Percentiles rank a stretch among this genome's conserved stretches.
Evolutionary conservation across 345 rosid species (phyloP).

Genomic region (Limnanthes douglasii): DNA sequence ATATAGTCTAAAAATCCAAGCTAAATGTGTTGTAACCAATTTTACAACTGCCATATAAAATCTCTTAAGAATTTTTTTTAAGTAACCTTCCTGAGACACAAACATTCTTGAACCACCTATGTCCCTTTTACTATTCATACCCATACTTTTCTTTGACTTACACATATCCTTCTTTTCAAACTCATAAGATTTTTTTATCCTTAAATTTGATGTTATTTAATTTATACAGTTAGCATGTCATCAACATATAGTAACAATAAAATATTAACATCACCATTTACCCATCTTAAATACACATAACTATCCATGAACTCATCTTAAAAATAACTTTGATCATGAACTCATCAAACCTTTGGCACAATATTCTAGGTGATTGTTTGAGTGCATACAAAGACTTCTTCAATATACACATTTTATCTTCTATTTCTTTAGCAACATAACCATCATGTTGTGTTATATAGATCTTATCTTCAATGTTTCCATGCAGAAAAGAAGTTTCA

Average conservation of each 20-base stretch:
- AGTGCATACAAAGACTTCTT: not conserved
- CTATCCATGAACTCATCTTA: not conserved
- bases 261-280: not conserved
- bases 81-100: not conserved
- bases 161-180: not conserved
- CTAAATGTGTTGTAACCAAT: not conserved
- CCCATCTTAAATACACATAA: not conserved
- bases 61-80: not conserved
- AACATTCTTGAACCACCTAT: not conserved
- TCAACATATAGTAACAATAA: no score
- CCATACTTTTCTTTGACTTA: not conserved
- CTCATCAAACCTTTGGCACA: not conserved
- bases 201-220: not conserved
- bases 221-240: no score
- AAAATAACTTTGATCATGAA: no score
- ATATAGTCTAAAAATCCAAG: not conserved
- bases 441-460: not conserved
- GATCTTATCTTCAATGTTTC: not conserved
- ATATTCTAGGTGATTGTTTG: not conserved
- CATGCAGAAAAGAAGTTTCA: not conserved
- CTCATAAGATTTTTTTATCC: not conserved
- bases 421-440: not conserved
- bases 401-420: not conserved
- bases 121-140: not conserved
- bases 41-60: not conserved